A percentile compares a stretch with the other conserved stretches of the same genome.
These are phyloP conservation scores for Funneliformis mosseae DNA, from an alignment of 192 early-diverging fungal genomes.

Conservation along the genomic window DNA sequence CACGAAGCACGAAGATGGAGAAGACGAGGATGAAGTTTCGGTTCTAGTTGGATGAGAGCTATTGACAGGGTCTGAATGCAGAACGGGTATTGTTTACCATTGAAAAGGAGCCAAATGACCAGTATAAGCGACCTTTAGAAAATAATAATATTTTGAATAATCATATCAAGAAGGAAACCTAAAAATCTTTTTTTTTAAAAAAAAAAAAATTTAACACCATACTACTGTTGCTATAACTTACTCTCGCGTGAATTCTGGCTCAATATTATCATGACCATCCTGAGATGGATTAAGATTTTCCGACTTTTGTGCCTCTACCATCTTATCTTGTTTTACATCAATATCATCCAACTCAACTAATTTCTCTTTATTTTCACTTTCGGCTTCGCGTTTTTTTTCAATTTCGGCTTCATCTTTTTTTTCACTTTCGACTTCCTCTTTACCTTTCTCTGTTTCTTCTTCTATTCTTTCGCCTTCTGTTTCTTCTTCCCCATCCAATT, in stretches of 20 bases:
- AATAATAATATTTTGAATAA: not conserved
- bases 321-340: constrained; percentile 40
- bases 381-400: not conserved
- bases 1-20: constrained; percentile 58
- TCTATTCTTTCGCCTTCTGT: constrained; percentile 26
- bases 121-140: constrained; percentile 35
- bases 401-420: not conserved
- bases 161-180: not conserved
- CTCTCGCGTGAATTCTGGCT: constrained; percentile 33
- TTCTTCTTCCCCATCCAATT: constrained; percentile 29
- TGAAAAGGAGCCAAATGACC: constrained; percentile 60
- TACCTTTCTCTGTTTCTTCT: constrained; percentile 37
- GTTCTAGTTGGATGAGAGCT: constrained; percentile 53
- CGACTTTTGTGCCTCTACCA: constrained; percentile 1
- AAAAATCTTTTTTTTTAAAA: no score
- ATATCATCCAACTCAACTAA: constrained; percentile 6
- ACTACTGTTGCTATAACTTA: not conserved
- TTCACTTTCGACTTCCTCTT: not conserved
- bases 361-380: not conserved
- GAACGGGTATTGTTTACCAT: constrained; percentile 59
- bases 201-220: no score
- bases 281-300: not conserved
- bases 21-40: constrained; percentile 53
- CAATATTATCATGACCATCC: constrained; percentile 18
- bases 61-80: constrained; percentile 59